phyloP scores from a whole-genome alignment of 306 rosid genomes.

The Glycine tomentella region DNA sequence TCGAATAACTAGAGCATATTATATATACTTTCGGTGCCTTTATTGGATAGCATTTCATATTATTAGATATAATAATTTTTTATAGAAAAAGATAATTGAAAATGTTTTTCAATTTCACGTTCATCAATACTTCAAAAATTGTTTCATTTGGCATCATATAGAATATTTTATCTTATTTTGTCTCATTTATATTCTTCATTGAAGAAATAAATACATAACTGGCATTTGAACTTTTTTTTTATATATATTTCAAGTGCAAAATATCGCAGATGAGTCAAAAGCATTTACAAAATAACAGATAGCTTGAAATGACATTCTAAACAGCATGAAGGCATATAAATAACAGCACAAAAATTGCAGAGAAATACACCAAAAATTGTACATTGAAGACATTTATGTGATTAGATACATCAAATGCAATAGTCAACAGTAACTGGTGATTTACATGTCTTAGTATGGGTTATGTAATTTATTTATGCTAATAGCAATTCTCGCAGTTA shows the following conservation, averaged over 20 bases:
- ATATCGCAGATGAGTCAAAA: constrained; percentile 1
- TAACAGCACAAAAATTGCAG: not conserved
- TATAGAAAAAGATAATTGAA: too few relatives aligned
- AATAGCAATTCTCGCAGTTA: constrained; percentile 23
- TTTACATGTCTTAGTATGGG: not conserved
- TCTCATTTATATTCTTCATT: not conserved
- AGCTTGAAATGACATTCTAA: constrained; percentile 13
- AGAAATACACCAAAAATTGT: constrained; percentile 17
- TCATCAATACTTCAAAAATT: too few relatives aligned
- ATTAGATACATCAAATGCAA: not conserved
- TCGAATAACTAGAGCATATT: constrained; percentile 1
- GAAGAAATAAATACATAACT: constrained; percentile 10
- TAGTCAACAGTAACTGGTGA: not conserved
- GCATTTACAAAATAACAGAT: not conserved
- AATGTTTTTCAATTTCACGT: too few relatives aligned
- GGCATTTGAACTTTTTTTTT: constrained; percentile 14
- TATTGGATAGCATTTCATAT: not conserved
- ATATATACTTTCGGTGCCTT: not conserved
- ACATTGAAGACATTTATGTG: not conserved
- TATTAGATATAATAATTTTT: not conserved
- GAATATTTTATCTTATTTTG: not conserved
- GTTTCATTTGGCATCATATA: too few relatives aligned
- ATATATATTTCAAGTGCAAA: constrained; percentile 14
- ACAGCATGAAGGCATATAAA: not conserved
- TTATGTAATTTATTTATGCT: not conserved